phyloP scores from a whole-genome alignment of 2,329 filamentous ascomycete species.

The Beauveria caledonica region DNA sequence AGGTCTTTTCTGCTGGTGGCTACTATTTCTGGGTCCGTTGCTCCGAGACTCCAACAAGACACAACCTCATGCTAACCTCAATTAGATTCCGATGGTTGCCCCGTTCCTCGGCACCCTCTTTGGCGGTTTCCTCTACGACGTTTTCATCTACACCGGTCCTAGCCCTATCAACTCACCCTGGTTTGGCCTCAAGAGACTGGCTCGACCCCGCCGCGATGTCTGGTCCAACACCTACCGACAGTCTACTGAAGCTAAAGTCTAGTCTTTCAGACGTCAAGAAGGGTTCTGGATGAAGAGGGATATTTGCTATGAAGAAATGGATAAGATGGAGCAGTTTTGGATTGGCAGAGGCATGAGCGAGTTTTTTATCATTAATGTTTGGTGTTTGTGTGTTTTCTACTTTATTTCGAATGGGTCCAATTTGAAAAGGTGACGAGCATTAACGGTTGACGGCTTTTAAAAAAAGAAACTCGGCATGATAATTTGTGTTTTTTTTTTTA shows the following conservation, averaged over 20 bases:
- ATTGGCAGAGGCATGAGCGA: background rate
- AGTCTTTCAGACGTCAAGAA: background rate
- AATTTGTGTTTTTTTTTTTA: background rate
- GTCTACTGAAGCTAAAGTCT: slow-evolving; percentile 15
- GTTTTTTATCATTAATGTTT: background rate
- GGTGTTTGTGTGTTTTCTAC: background rate
- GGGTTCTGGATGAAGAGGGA: background rate
- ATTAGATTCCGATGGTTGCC: slow-evolving; percentile 61
- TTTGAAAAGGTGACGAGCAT: background rate
- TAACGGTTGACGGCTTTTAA: background rate
- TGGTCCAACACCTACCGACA: slow-evolving; percentile 29
- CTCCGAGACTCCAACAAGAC: background rate
- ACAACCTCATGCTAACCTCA: background rate
- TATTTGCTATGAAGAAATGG: background rate
- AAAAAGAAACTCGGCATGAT: background rate
- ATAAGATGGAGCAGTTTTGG: slow-evolving; percentile 6
- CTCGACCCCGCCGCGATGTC: slow-evolving; percentile 24
- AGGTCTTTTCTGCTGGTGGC: slow-evolving; percentile 58
- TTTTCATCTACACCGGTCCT: slow-evolving; percentile 61
- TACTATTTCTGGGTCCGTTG: slow-evolving; percentile 64
- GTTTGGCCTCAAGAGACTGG: slow-evolving; percentile 50
- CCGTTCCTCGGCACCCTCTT: slow-evolving; percentile 58
- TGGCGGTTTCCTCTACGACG: slow-evolving; percentile 59
- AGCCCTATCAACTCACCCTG: slow-evolving; percentile 61
- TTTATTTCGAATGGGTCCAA: background rate